These are phyloP conservation scores for Hanseniaspora lindneri DNA, from an alignment of 805 yeast species.

Conservation along the genomic window DNA sequence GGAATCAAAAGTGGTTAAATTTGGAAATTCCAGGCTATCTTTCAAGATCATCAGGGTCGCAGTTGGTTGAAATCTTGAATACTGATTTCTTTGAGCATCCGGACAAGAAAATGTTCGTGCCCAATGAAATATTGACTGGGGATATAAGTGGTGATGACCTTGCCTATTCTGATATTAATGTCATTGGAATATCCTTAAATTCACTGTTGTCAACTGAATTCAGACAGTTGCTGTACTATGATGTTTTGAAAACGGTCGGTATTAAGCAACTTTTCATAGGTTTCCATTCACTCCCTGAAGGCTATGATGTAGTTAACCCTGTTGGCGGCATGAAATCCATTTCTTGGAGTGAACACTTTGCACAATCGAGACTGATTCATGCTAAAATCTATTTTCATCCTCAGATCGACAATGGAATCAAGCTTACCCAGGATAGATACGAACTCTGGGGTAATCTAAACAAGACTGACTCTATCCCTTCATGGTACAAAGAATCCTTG, in stretches of 20 bases:
- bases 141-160: background rate
- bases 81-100: background rate
- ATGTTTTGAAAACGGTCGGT: background rate
- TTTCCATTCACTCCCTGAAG: background rate
- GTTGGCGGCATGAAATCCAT: background rate
- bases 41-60: conserved; percentile 28
- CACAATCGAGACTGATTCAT: background rate
- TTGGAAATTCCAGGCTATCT: conserved; percentile 45
- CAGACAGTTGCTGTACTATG: conserved; percentile 3
- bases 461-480: background rate
- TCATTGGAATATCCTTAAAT: background rate
- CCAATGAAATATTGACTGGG: background rate
- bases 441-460: background rate
- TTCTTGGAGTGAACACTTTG: background rate
- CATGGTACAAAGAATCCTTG: background rate
- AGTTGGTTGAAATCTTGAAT: background rate
- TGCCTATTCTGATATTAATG: background rate
- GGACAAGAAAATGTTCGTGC: background rate
- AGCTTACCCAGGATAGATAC: background rate
- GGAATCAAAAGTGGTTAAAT: conserved; percentile 50
- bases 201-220: background rate
- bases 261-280: too few relatives aligned
- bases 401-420: background rate
- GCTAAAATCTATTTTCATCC: background rate
- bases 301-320: background rate